Evolutionary conservation across 176 grass and related monocot genomes (phyloP).

Genomic region (Carex kokanica): DNA sequence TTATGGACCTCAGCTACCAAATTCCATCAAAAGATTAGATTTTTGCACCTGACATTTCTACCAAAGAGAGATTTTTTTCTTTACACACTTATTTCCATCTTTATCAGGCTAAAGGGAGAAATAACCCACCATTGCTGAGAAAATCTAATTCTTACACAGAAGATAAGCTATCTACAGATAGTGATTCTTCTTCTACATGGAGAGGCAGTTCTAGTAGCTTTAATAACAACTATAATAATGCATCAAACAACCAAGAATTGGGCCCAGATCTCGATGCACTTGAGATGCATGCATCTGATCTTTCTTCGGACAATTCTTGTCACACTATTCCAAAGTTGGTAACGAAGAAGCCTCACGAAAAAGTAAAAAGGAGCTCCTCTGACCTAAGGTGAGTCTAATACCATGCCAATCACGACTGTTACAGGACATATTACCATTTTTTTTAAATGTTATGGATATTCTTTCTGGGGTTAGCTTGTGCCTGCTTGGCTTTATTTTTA

Average conservation of each 20-base stretch:
- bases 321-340: conserved; percentile 2
- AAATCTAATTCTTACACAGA: conserved; percentile 15
- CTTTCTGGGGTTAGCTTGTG: background rate
- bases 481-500: background rate
- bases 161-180: conserved; percentile 27
- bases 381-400: conserved; percentile 13
- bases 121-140: background rate
- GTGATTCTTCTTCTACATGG: conserved; percentile 26
- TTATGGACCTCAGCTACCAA: background rate
- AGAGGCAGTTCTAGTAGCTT: conserved; percentile 20
- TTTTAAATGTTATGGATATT: background rate
- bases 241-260: background rate
- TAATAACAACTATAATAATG: conserved; percentile 17
- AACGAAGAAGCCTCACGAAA: conserved; percentile 19
- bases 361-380: conserved; percentile 18
- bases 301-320: conserved; percentile 18
- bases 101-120: conserved; percentile 22
- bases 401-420: background rate
- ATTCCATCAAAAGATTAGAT: background rate
- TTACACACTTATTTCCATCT: background rate
- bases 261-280: background rate
- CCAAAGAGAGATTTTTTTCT: background rate
- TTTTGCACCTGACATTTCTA: background rate
- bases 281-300: background rate
- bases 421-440: background rate